These are phyloP conservation scores for Metarhizium sp. DNA, from an alignment of 2,329 filamentous ascomycete species.

Conservation along the genomic window DNA sequence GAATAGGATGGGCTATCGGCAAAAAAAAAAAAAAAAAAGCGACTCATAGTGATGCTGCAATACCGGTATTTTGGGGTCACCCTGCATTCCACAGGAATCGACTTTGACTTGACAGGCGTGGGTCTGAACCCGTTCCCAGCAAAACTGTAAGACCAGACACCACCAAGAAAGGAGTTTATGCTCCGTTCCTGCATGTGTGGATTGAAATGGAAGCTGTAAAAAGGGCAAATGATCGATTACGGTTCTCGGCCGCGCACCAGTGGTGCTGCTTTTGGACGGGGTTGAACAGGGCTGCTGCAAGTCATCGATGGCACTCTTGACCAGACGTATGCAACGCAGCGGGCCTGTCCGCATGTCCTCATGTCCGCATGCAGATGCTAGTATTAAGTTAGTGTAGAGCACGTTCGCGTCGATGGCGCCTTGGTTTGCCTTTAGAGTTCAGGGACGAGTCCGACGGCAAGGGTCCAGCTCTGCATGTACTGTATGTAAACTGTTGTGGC, in stretches of 20 bases:
- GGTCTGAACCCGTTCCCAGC: too few species aligned
- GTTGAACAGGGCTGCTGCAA: background rate
- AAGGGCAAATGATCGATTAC: background rate
- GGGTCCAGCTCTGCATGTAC: too few species aligned
- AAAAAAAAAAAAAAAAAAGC: too few species aligned
- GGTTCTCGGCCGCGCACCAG: background rate
- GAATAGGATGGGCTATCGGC: background rate
- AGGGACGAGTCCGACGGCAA: too few species aligned
- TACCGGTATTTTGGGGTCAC: too few species aligned
- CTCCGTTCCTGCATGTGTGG: slow-evolving; percentile 1
- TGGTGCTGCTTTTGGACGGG: background rate
- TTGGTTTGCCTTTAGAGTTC: too few species aligned
- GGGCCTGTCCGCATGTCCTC: too few species aligned
- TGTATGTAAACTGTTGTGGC: too few species aligned
- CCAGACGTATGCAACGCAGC: background rate
- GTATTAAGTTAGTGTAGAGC: too few species aligned
- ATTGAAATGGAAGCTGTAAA: background rate
- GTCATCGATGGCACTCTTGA: background rate
- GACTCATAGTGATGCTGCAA: background rate
- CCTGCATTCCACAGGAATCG: too few species aligned
- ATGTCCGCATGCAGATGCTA: background rate
- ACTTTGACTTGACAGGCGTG: too few species aligned
- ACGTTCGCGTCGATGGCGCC: too few species aligned
- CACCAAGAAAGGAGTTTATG: background rate
- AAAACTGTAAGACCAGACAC: background rate